phyloP scores from a whole-genome alignment of 106 monocot species.

The Triglochin maritima region DNA sequence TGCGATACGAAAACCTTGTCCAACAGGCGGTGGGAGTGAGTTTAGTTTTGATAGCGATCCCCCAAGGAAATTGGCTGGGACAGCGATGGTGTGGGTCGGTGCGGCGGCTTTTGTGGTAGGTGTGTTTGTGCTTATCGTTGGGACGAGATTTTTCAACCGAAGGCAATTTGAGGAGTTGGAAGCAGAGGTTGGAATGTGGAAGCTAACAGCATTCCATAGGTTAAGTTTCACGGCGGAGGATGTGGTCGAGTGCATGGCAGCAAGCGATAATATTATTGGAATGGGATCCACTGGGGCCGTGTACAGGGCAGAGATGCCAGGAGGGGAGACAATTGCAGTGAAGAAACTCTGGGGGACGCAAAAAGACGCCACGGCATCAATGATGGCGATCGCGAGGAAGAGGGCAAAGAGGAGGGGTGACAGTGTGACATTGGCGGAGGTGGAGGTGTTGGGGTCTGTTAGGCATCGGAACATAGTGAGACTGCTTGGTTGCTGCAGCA shows the following conservation, averaged over 20 bases:
- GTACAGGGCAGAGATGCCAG: slow-evolving; percentile 75
- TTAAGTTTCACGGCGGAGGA: slow-evolving; percentile 81
- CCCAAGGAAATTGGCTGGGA: slow-evolving; percentile 14
- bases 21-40: not conserved
- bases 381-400: not conserved
- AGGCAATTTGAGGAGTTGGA: not conserved
- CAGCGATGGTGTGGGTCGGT: slow-evolving; percentile 44
- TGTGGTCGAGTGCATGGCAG: slow-evolving; percentile 44
- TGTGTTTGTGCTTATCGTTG: slow-evolving; percentile 27
- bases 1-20: slow-evolving; percentile 28
- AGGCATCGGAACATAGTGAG: slow-evolving; percentile 86
- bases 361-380: slow-evolving; percentile 13
- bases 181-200: slow-evolving; percentile 31
- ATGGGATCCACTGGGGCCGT: slow-evolving; percentile 74
- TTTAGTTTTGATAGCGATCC: not conserved
- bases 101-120: slow-evolving; percentile 42
- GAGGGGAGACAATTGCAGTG: slow-evolving; percentile 67
- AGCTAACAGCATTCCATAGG: slow-evolving; percentile 70
- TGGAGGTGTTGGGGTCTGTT: slow-evolving; percentile 66
- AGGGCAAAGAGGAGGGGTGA: slow-evolving; percentile 5
- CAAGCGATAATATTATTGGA: slow-evolving; percentile 54
- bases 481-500: slow-evolving; percentile 64
- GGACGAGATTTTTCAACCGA: slow-evolving; percentile 21
- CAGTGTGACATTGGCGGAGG: slow-evolving; percentile 31
- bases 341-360: slow-evolving; percentile 70